Evolutionary conservation across 495 filamentous ascomycete species (phyloP).

Genomic region (Trypethelium eluteriae): DNA sequence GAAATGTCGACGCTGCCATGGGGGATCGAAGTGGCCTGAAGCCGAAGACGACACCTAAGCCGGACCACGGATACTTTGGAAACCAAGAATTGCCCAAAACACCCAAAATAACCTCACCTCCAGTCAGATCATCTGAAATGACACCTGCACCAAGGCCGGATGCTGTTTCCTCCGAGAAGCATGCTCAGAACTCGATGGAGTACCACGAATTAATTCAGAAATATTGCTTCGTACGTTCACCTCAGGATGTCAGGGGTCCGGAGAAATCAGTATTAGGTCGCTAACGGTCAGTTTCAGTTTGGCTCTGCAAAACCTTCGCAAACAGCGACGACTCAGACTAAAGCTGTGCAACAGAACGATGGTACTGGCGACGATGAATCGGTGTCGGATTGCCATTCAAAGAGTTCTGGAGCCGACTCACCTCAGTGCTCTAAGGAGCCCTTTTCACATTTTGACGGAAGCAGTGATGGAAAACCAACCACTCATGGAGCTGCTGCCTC

Average conservation of each 20-base stretch:
- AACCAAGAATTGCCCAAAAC: conserved; percentile 17
- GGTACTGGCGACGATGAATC: conserved; percentile 5
- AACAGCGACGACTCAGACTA: conserved; percentile 6
- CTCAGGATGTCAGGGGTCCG: conserved; percentile 20
- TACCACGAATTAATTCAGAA: conserved; percentile 94
- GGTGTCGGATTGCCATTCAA: conserved; percentile 17
- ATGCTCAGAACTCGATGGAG: conserved; percentile 67
- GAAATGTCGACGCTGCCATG: conserved; percentile 49
- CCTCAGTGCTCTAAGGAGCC: conserved; percentile 20
- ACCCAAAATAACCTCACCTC: conserved; percentile 19
- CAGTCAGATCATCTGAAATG: conserved; percentile 19
- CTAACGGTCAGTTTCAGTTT: conserved; percentile 19
- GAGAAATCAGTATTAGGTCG: conserved; percentile 27
- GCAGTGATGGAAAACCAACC: conserved; percentile 20
- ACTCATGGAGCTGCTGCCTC: conserved; percentile 16
- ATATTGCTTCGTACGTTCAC: conserved; percentile 92
- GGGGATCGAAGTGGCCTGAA: conserved; percentile 42
- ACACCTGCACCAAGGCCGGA: conserved; percentile 37
- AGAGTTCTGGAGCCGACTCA: conserved; percentile 28
- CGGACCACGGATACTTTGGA: conserved; percentile 25
- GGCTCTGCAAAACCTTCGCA: conserved; percentile 7
- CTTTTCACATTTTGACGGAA: conserved; percentile 25
- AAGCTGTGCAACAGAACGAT: conserved; percentile 6
- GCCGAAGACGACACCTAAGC: conserved; percentile 21
- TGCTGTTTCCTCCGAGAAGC: conserved; percentile 51